phyloP scores from a whole-genome alignment of 352 stramenopile species.

The Phytophthora rubi region DNA sequence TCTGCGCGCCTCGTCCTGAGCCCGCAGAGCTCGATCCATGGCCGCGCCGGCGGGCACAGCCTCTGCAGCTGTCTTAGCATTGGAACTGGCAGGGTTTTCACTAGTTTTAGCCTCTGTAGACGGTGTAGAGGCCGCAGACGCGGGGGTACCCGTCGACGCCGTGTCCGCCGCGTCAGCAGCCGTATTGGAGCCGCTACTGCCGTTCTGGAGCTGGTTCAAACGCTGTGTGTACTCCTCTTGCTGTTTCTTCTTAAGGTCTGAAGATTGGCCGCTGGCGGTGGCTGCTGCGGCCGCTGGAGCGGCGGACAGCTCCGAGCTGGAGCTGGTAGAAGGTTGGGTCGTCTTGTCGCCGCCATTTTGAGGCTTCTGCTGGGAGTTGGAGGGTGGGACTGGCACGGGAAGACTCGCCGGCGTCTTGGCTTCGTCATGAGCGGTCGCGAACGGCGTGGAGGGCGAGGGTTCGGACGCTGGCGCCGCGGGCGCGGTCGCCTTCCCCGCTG shows the following conservation, averaged over 20 bases:
- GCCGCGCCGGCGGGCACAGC: conserved; percentile 5
- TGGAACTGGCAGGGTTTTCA: conserved; percentile 17
- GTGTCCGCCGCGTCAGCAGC: not conserved
- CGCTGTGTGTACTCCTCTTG: not conserved
- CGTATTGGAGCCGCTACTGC: not conserved
- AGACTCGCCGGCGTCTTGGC: conserved; percentile 12
- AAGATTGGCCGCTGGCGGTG: not conserved
- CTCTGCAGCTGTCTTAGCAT: conserved; percentile 22
- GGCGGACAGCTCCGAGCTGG: conserved; percentile 6
- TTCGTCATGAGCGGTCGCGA: not conserved
- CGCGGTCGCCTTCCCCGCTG: conserved; percentile 15
- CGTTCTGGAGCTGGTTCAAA: not conserved
- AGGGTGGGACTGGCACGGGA: not conserved
- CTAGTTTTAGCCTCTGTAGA: conserved; percentile 35
- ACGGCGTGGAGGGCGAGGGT: conserved; percentile 11
- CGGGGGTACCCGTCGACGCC: not conserved
- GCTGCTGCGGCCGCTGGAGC: not conserved
- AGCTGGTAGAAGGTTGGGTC: conserved; percentile 9
- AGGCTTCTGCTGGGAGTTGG: conserved; percentile 17
- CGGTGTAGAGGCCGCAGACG: conserved; percentile 22
- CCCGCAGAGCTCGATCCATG: conserved; percentile 20
- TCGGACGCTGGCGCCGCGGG: conserved; percentile 15
- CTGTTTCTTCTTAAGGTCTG: not conserved
- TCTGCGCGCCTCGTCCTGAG: conserved; percentile 32
- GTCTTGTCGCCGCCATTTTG: conserved; percentile 18